These are phyloP conservation scores for Thecaphora thlaspeos DNA, from an alignment of 1,284 basidiomycete species.

Conservation along the genomic window DNA sequence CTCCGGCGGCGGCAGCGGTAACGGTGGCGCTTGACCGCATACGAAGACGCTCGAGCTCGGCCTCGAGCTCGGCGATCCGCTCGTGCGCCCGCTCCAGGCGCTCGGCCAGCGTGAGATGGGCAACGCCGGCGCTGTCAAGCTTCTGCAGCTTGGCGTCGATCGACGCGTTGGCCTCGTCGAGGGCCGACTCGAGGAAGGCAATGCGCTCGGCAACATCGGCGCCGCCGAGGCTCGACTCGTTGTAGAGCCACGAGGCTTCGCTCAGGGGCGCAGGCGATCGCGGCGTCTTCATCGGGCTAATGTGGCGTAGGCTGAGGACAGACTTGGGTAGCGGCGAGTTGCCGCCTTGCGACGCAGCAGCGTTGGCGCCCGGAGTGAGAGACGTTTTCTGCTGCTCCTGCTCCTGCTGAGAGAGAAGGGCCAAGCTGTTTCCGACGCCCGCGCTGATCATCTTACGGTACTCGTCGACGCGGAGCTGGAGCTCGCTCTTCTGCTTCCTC, in stretches of 20 bases:
- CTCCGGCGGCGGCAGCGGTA: conserved; percentile 2
- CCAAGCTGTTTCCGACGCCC: conserved; percentile 25
- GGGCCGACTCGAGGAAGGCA: conserved; percentile 27
- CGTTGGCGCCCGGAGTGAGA: conserved; percentile 2
- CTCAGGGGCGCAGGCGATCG: conserved; percentile 31
- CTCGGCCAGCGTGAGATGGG: conserved; percentile 31
- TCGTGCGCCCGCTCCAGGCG: conserved; percentile 24
- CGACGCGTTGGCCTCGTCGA: conserved; percentile 38
- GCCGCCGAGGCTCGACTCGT: conserved; percentile 42
- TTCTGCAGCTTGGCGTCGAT: conserved; percentile 44
- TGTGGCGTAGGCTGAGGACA: conserved; percentile 27
- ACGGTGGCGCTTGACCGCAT: background rate
- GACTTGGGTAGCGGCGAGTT: conserved; percentile 33
- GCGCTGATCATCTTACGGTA: conserved; percentile 37
- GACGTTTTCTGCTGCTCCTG: background rate
- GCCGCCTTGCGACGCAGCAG: conserved; percentile 19
- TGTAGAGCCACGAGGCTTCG: conserved; percentile 39
- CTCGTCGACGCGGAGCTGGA: conserved; percentile 26
- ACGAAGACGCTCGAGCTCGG: conserved; percentile 25
- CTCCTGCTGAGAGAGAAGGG: conserved; percentile 12
- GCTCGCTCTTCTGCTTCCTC: conserved; percentile 22
- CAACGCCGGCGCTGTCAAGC: conserved; percentile 32
- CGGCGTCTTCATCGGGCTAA: conserved; percentile 29
- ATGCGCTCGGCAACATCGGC: conserved; percentile 27
- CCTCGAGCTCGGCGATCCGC: conserved; percentile 35